Base-by-base conservation (phyloP, 2,329 filamentous ascomycete genomes). In the Diaporthe helianthi region DNA sequence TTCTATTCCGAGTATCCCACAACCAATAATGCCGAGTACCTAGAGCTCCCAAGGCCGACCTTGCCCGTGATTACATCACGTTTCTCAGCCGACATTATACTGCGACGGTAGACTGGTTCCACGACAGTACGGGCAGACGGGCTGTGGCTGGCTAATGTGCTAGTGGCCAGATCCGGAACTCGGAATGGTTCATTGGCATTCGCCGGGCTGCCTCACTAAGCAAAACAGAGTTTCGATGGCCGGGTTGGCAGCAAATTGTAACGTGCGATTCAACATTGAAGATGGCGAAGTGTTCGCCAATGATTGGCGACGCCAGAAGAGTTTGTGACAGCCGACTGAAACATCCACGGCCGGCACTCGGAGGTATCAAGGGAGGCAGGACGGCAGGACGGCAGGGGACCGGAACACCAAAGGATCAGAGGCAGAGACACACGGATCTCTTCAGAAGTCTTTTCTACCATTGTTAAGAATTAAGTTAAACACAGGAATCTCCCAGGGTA, bases 401-500 rank as follows among this genome's bases (percentile, higher is more conserved):
- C 31, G 26, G 33, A 38, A 22, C 12, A 31, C 13, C 19, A 22
- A 36, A n/a, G 15, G 5, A 41, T 6, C 4, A 61, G 47, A 22
- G 53, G 15, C 29, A 44, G 22, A 41, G 29, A 61, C 41, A 46
- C n/a, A 36, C 12, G 26, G 66, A 33, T 29, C 19, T 47, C 61
- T 67, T 51, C n/a, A 19, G 60, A 65, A 55, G 44, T 64, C 60
- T 31, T 64, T 63, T 70, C 51, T 70, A 64, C 65, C 68, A 68
- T 70, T 68, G 68, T 66, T 68, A 70, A 67, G 22, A 67, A 70
- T 70, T 70, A 70, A 68, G 68, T 67, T 61, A 66, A 54, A 70
- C 51, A 54, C 38, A 70, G 61, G 31, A 55, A 67, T 67, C 64
- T 61, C 54, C 68, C 68, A 49, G 55, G 53, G 58, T 63, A 70